Percentiles rank a stretch among this genome's conserved stretches.
phyloP scores from a whole-genome alignment of 331 rosid genomes.

The Stylosanthes scabra region DNA sequence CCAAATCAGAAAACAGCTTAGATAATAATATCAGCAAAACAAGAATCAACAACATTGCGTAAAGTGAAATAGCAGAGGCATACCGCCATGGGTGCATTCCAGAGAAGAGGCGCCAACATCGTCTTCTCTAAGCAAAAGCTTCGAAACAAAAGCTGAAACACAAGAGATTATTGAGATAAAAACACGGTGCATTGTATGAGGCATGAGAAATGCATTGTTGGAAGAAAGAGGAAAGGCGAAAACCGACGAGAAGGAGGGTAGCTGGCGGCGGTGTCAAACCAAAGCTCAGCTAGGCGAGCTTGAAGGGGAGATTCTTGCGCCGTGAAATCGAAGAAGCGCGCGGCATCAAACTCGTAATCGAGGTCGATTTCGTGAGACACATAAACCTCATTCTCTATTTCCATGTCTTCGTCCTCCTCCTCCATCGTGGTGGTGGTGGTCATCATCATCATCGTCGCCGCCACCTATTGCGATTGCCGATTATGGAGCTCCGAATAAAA shows the following conservation, averaged over 20 bases:
- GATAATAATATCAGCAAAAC: background rate
- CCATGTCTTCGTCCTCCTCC: slow-evolving; percentile 59
- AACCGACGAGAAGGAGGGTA: slow-evolving; percentile 81
- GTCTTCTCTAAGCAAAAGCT: slow-evolving; percentile 59
- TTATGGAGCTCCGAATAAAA: slow-evolving; percentile 3
- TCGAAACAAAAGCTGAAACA: slow-evolving; percentile 77
- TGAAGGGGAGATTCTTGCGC: slow-evolving; percentile 56
- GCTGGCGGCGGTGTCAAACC: slow-evolving; percentile 71
- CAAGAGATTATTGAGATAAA: background rate
- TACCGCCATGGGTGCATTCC: slow-evolving; percentile 46
- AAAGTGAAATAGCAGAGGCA: background rate
- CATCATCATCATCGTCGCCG: background rate
- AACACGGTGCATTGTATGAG: background rate
- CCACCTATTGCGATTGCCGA: slow-evolving; percentile 17
- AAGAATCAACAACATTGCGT: background rate
- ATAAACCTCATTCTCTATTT: slow-evolving; percentile 52
- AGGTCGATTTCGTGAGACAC: slow-evolving; percentile 71
- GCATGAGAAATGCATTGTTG: background rate
- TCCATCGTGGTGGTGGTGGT: background rate
- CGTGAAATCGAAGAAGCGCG: slow-evolving; percentile 72
- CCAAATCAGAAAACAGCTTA: slow-evolving; percentile 30
- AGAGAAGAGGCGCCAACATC: slow-evolving; percentile 48
- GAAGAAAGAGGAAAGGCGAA: background rate
- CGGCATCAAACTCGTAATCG: slow-evolving; percentile 85
- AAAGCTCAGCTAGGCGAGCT: slow-evolving; percentile 65